Conservation (phyloP, 306 rosid genomes). For the Dicorynia guianensis region DNA sequence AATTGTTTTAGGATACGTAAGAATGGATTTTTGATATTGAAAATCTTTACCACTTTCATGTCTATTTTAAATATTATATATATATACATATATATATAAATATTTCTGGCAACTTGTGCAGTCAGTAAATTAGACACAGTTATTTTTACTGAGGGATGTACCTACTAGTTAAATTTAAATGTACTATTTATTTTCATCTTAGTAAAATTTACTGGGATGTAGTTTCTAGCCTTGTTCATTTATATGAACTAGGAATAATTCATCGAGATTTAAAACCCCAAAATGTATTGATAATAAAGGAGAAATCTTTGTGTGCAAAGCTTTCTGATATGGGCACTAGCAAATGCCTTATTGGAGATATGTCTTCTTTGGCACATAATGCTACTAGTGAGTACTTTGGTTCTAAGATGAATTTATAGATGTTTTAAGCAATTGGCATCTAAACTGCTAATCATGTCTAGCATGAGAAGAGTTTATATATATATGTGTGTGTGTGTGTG, state of each 20-base stretch:
- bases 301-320: constrained; percentile 72
- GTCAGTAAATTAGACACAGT: too few relatives aligned
- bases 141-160: too few relatives aligned
- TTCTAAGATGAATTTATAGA: constrained; percentile 18
- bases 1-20: too few relatives aligned
- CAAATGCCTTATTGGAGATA: constrained; percentile 73
- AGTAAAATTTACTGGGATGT: constrained; percentile 83
- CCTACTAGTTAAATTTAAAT: too few relatives aligned
- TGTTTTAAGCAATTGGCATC: constrained; percentile 17
- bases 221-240: constrained; percentile 80
- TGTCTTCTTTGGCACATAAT: constrained; percentile 78
- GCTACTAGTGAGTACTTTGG: constrained; percentile 72
- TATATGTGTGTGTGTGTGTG: too few relatives aligned
- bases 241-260: constrained; percentile 88
- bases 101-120: too few relatives aligned
- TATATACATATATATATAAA: too few relatives aligned
- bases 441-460: neutral
- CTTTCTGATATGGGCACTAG: constrained; percentile 98
- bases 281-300: constrained; percentile 79
- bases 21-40: too few relatives aligned
- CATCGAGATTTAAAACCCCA: constrained; percentile 95
- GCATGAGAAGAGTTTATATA: too few relatives aligned
- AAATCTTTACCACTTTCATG: too few relatives aligned
- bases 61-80: too few relatives aligned
- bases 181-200: too few relatives aligned